phyloP scores from a whole-genome alignment of 257 asterid species.

The Jasminum sambac region DNA sequence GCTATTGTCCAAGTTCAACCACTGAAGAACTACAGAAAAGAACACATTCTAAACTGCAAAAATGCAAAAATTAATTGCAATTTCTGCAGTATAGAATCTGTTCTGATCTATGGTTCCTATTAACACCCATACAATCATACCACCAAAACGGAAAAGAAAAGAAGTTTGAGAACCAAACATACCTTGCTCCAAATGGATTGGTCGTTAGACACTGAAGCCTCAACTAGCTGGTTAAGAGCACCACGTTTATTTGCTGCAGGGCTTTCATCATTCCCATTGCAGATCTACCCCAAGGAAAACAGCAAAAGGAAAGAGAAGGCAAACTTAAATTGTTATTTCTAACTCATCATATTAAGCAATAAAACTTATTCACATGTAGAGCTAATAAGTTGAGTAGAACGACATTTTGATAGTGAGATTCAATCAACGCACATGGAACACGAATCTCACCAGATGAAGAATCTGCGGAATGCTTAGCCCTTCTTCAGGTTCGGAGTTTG shows the following conservation, averaged over 20 bases:
- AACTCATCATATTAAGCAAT: constrained; percentile 5
- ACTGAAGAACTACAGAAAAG: neutral
- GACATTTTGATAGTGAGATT: constrained; percentile 7
- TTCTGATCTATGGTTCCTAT: neutral
- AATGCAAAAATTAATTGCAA: neutral
- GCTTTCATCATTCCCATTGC: constrained; percentile 75
- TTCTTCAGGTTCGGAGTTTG: constrained; percentile 52
- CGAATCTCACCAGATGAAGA: constrained; percentile 81
- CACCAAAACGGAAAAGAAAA: too few species aligned
- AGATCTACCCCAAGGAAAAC: constrained; percentile 52
- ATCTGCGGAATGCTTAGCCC: constrained; percentile 96
- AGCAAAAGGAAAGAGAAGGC: constrained; percentile 14
- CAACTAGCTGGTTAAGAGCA: constrained; percentile 92
- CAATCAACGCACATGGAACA: constrained; percentile 10
- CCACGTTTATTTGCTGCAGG: constrained; percentile 55
- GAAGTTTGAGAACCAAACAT: constrained; percentile 8
- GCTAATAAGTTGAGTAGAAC: constrained; percentile 5
- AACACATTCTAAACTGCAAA: neutral
- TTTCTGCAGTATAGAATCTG: neutral
- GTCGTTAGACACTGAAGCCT: constrained; percentile 61
- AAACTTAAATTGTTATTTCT: constrained; percentile 11
- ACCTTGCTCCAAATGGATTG: constrained; percentile 93
- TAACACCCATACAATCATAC: neutral
- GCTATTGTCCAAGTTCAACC: neutral
- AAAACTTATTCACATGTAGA: neutral